Percentiles rank a stretch among this genome's conserved stretches.
Conservation (phyloP, 805 yeast species). For the Metschnikowia sp. region DNA sequence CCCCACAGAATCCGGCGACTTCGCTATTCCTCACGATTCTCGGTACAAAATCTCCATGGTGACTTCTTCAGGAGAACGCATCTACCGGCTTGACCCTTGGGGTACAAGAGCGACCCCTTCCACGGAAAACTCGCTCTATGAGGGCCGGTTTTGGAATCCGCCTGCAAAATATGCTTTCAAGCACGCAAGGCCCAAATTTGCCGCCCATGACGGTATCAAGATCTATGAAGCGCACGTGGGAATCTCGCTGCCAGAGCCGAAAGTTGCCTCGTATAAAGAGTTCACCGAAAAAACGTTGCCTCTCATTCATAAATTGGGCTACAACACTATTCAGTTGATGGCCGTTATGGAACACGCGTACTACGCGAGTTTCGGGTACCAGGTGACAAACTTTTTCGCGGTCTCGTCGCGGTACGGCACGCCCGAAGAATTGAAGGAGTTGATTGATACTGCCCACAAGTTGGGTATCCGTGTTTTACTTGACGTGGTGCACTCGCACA, state of each 20-base stretch:
- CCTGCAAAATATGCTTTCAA: constrained; percentile 49
- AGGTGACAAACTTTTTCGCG: constrained; percentile 90
- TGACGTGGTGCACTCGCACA: constrained; percentile 95
- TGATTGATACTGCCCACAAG: constrained; percentile 88
- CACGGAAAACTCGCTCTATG: constrained; percentile 56
- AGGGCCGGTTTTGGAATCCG: constrained; percentile 95
- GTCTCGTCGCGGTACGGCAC: constrained; percentile 87
- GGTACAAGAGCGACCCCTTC: constrained; percentile 75
- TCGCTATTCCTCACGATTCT: constrained; percentile 78
- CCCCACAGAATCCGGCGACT: constrained; percentile 46
- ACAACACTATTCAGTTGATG: constrained; percentile 93
- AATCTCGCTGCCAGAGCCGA: constrained; percentile 86
- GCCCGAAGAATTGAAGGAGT: constrained; percentile 89
- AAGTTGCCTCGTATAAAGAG: constrained; percentile 79
- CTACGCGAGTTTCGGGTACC: constrained; percentile 98
- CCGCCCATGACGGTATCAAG: constrained; percentile 46
- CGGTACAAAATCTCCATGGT: constrained; percentile 68
- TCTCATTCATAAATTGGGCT: constrained; percentile 79
- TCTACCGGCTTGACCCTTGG: constrained; percentile 91
- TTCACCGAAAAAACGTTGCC: constrained; percentile 81
- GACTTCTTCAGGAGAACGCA: constrained; percentile 61
- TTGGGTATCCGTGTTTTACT: constrained; percentile 81
- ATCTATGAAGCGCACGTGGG: constrained; percentile 97
- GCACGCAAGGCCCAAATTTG: constrained; percentile 57
- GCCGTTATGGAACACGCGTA: constrained; percentile 99